Evolutionary conservation across 208 protist species (phyloP).

Genomic region (Perkinsela sp.): DNA sequence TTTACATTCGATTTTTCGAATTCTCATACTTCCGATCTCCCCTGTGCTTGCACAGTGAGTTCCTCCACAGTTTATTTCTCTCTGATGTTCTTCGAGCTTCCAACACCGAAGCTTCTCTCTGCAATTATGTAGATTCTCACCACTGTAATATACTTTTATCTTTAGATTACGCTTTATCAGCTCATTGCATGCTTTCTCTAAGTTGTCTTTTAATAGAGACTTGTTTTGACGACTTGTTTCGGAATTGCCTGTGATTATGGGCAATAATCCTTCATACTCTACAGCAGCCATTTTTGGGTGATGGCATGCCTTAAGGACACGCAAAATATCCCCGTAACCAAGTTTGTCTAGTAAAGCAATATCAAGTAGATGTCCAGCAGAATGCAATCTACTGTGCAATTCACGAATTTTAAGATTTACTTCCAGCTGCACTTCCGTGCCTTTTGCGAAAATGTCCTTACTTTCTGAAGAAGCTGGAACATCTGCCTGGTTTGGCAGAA

Average conservation of each 20-base stretch:
- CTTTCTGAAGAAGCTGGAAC: not conserved
- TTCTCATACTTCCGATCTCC: not conserved
- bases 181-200: not conserved
- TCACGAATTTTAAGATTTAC: not conserved
- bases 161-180: not conserved
- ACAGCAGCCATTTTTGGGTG: not conserved
- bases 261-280: not conserved
- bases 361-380: not conserved
- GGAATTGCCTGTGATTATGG: not conserved
- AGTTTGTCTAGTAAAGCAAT: not conserved
- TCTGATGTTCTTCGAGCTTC: not conserved
- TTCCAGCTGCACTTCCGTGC: not conserved
- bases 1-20: conserved; percentile 1
- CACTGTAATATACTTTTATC: not conserved
- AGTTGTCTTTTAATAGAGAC: not conserved
- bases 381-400: not conserved
- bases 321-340: not conserved
- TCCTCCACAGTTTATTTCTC: not conserved
- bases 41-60: not conserved
- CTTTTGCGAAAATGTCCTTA: not conserved
- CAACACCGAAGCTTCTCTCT: not conserved
- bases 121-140: not conserved
- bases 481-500: not conserved
- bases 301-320: not conserved
- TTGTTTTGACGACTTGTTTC: not conserved